These are phyloP conservation scores for Spencermartinsiella europaea DNA, from an alignment of 805 yeast genomes.

Conservation along the genomic window DNA sequence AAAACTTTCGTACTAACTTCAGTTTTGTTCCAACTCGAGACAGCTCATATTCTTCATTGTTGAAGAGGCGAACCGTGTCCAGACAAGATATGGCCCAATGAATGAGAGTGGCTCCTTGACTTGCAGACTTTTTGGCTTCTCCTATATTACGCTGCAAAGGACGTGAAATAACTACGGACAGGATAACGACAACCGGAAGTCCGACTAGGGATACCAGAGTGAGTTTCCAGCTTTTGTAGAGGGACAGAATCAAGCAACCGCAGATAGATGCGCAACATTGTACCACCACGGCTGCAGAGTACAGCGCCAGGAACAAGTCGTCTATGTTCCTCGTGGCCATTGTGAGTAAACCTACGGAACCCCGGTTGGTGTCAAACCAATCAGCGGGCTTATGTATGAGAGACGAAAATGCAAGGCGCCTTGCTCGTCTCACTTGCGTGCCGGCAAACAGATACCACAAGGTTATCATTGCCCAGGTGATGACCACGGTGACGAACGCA, in stretches of 20 bases:
- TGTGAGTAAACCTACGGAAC: conserved; percentile 57
- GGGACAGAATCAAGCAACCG: conserved; percentile 57
- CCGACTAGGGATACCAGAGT: conserved; percentile 73
- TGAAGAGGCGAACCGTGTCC: conserved; percentile 54
- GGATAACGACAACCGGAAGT: conserved; percentile 57
- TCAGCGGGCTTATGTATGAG: conserved; percentile 43
- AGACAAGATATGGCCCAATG: conserved; percentile 68
- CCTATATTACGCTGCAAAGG: conserved; percentile 46
- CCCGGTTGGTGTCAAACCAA: conserved; percentile 60
- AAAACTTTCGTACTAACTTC: conserved; percentile 36
- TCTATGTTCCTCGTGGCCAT: conserved; percentile 52
- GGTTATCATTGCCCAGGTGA: conserved; percentile 50
- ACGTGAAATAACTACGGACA: conserved; percentile 48
- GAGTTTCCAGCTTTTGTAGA: conserved; percentile 78
- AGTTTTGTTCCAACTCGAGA: conserved; percentile 36
- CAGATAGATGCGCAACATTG: conserved; percentile 50
- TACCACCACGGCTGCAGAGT: conserved; percentile 49
- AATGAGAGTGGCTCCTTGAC: conserved; percentile 53
- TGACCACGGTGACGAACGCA: conserved; percentile 42
- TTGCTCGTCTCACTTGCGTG: conserved; percentile 53
- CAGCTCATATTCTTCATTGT: conserved; percentile 51
- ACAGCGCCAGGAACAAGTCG: conserved; percentile 38
- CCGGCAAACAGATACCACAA: conserved; percentile 73
- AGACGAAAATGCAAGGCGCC: conserved; percentile 41
- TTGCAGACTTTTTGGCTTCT: conserved; percentile 52